phyloP scores from a whole-genome alignment of 208 protist genomes.

The Acanthamoeba lenticulata region DNA sequence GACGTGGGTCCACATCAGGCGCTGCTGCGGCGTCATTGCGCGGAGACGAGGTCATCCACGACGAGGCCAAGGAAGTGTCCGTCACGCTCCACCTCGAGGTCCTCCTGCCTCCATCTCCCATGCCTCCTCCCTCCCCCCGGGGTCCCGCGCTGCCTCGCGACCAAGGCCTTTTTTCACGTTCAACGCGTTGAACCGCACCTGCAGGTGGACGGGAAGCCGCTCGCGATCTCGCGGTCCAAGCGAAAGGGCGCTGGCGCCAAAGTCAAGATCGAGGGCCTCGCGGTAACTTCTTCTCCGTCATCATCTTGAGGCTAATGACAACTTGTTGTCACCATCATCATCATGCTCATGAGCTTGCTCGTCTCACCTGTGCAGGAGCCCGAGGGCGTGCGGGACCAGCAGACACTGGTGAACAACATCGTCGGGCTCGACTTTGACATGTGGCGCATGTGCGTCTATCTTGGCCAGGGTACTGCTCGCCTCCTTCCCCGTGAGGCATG shows the following conservation, averaged over 20 bases:
- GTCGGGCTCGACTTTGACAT: constrained; percentile 76
- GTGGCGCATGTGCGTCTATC: constrained; percentile 78
- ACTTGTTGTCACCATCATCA: neutral
- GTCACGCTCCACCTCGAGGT: constrained; percentile 62
- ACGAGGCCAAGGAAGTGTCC: neutral
- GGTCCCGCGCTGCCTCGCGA: too few relatives aligned
- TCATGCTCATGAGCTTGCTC: neutral
- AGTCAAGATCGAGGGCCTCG: constrained; percentile 65
- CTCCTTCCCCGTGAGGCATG: neutral
- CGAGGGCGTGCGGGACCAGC: constrained; percentile 72
- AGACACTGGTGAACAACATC: constrained; percentile 71
- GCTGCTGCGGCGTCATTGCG: constrained; percentile 35
- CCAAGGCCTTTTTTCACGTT: neutral
- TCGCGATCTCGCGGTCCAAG: constrained; percentile 66
- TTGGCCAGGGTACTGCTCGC: constrained; percentile 65
- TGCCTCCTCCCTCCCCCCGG: too few relatives aligned
- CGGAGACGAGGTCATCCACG: constrained; percentile 78
- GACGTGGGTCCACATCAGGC: too few relatives aligned
- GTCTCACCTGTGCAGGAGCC: neutral
- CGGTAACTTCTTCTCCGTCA: neutral
- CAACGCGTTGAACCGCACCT: neutral
- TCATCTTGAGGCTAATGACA: neutral
- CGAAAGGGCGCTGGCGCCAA: constrained; percentile 54
- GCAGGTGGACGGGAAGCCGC: constrained; percentile 23
- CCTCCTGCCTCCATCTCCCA: neutral